Percentiles rank a stretch among this genome's conserved stretches.
Conservation (phyloP, 2,329 filamentous ascomycete species). For the Penicillium sp. region DNA sequence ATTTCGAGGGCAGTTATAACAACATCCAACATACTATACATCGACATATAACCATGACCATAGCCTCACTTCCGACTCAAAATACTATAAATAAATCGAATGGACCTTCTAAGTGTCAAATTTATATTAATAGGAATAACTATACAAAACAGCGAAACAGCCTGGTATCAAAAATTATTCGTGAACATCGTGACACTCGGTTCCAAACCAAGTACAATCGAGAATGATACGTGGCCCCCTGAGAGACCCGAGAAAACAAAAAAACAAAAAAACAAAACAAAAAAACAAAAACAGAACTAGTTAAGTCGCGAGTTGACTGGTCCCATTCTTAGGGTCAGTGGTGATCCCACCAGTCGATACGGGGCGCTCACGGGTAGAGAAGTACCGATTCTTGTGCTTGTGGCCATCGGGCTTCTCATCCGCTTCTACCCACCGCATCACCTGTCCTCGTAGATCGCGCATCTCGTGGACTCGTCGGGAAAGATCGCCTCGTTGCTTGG, state of each 20-base stretch:
- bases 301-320: neutral
- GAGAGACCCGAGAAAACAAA: neutral
- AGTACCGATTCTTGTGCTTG: constrained; percentile 21
- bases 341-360: constrained; percentile 14
- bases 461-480: constrained; percentile 35
- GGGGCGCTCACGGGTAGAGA: constrained; percentile 19
- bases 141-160: neutral
- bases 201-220: constrained; percentile 17
- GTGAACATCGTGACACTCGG: constrained; percentile 22
- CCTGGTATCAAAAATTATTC: constrained; percentile 15
- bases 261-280: neutral
- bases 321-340: neutral
- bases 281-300: neutral
- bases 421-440: constrained; percentile 38
- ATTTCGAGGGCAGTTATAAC: neutral
- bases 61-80: neutral
- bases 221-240: neutral
- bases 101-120: neutral
- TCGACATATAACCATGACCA: neutral
- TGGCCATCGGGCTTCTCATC: constrained; percentile 26
- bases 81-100: neutral
- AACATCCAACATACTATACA: neutral
- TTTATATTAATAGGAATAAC: constrained; percentile 1
- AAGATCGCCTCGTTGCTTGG: constrained; percentile 31
- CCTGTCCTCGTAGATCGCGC: constrained; percentile 39